Base-by-base conservation (phyloP, 2,329 filamentous ascomycete genomes). In the Akanthomyces lecanii region DNA sequence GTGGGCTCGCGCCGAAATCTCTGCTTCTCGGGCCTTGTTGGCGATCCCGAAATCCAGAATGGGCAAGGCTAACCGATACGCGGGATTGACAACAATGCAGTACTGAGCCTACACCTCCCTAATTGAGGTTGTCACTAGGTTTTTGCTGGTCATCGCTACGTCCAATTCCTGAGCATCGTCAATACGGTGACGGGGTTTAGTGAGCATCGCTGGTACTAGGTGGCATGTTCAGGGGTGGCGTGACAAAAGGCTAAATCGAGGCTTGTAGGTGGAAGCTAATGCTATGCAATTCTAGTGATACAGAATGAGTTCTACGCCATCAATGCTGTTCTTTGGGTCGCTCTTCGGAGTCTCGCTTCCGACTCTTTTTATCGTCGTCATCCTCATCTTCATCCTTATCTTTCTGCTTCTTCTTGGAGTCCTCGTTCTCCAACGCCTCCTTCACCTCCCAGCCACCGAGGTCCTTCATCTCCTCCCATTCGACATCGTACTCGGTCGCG, bases 401-500 rank as follows among this genome's bases (percentile, higher is more conserved):
- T 12, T 69, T 68, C 25, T 71, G 68, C 11, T 74, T 72, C 44
- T 72, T 73, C 38, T 73, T 73, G 45, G 74, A 76, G 66, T 78
- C 75, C 70, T 86, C 83, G 65, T 82, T 76, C 65, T 85, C 83
- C 38, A 88, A 72, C 18, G 81, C 81, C 68, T 85, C 77, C 72
- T 81, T 82, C 0, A 87, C 82, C 38, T 89, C 82, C 69, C 89
- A 85, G n/a, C 84, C 84, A 14, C 85, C 86, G 58, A 94, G 85
- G 67, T 96, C 90, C 66, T 79, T 79, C 65, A 81, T 82, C 77
- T 95, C 91, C 69, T 96, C 85, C 91, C 92, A 97, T 58, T 94
- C 91, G 8, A 93, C 91, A 69, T 96, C 92, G 73, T 97, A 97
- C 75, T 97, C 92, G 40, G 87, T 85, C 0, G 93, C 92, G 10